phyloP scores from a whole-genome alignment of 2,329 filamentous ascomycete species.

The Colletotrichum cordylinicola region DNA sequence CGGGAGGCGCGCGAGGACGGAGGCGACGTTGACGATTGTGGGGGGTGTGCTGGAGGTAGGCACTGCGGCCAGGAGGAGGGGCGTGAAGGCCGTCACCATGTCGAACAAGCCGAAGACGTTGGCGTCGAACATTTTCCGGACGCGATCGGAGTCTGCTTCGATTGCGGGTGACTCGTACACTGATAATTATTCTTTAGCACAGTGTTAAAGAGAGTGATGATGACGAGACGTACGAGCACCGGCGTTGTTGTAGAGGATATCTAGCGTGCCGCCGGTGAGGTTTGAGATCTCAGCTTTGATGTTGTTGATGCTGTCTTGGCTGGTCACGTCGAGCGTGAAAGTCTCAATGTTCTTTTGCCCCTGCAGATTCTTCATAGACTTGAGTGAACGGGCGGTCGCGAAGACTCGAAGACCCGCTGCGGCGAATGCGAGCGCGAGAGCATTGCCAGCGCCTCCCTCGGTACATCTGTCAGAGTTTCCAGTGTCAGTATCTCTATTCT shows the following conservation, averaged over 20 bases:
- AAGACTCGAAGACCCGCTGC: not conserved
- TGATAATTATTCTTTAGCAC: not conserved
- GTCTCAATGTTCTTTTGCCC: constrained; percentile 38
- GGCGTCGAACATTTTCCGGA: constrained; percentile 37
- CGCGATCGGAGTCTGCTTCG: constrained; percentile 24
- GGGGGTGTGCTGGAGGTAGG: constrained; percentile 26
- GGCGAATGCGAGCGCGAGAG: constrained; percentile 9
- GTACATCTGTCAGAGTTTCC: not conserved
- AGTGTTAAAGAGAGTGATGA: not conserved
- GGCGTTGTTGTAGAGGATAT: constrained; percentile 51
- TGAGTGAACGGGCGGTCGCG: constrained; percentile 4
- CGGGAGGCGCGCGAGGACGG: constrained; percentile 34
- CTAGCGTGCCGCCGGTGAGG: constrained; percentile 40
- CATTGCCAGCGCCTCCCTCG: constrained; percentile 6
- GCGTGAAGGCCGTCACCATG: constrained; percentile 43
- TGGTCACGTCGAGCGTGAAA: constrained; percentile 46
- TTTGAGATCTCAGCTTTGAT: constrained; percentile 30
- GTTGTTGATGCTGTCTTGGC: constrained; percentile 33
- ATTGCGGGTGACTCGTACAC: constrained; percentile 25
- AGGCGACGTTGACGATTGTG: constrained; percentile 44
- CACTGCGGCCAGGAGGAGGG: constrained; percentile 36
- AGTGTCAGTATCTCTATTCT: not conserved
- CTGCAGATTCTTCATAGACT: constrained; percentile 31
- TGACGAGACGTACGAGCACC: constrained; percentile 30
- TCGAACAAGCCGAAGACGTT: constrained; percentile 44